phyloP scores from a whole-genome alignment of 768 basidiomycete genomes.

The Calvatia gigantea region DNA sequence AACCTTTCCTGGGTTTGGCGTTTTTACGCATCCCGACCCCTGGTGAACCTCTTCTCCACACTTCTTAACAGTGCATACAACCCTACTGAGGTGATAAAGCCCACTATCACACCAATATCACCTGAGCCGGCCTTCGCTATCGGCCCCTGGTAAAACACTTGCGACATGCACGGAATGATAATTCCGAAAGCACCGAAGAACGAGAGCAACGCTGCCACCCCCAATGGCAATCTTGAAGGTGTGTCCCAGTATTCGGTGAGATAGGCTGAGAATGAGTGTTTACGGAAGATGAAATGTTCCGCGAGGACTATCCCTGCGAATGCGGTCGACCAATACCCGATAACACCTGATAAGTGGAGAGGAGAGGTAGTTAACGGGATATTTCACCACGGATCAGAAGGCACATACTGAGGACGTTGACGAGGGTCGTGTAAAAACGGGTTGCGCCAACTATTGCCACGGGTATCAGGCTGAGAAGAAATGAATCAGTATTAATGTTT shows the following conservation, averaged over 20 bases:
- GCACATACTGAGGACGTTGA: conserved; percentile 58
- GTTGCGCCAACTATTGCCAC: conserved; percentile 67
- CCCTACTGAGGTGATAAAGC: conserved; percentile 42
- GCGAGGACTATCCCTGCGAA: conserved; percentile 57
- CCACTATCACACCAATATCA: conserved; percentile 69
- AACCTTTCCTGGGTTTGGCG: not conserved
- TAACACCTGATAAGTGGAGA: conserved; percentile 26
- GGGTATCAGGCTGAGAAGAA: conserved; percentile 54
- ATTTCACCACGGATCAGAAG: conserved; percentile 3
- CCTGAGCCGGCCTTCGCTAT: conserved; percentile 57
- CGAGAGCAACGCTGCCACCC: conserved; percentile 56
- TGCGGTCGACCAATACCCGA: conserved; percentile 56
- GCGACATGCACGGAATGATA: conserved; percentile 64
- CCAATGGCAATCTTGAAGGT: conserved; percentile 51
- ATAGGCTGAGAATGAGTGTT: conserved; percentile 44
- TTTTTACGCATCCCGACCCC: conserved; percentile 11
- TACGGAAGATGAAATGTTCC: conserved; percentile 68
- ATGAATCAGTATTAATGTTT: not conserved
- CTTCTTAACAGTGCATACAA: conserved; percentile 47
- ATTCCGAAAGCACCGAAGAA: conserved; percentile 49
- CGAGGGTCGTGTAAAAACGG: conserved; percentile 60
- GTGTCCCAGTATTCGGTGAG: conserved; percentile 52
- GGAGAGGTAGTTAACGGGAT: not conserved
- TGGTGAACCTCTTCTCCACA: conserved; percentile 28
- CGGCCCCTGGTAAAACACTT: conserved; percentile 69